phyloP scores from a whole-genome alignment of 345 rosid genomes.

The Combretum micranthum region DNA sequence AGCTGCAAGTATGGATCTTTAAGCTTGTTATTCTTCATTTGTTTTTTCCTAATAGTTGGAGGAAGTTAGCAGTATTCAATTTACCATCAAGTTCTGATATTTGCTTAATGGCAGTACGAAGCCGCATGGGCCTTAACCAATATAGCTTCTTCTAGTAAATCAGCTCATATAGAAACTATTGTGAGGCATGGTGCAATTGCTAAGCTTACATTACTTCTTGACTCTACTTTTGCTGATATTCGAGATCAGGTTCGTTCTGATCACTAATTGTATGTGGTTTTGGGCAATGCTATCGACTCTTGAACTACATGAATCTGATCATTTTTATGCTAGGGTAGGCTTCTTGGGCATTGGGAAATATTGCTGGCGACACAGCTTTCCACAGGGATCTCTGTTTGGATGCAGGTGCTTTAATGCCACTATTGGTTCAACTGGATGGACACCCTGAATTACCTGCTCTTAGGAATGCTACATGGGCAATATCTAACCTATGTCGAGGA shows the following conservation, averaged over 20 bases:
- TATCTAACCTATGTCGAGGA: constrained; percentile 42
- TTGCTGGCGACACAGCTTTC: constrained; percentile 41
- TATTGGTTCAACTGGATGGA: constrained; percentile 36
- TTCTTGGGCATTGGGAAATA: constrained; percentile 52
- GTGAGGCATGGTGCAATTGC: constrained; percentile 69
- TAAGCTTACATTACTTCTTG: constrained; percentile 58
- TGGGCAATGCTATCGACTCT: neutral
- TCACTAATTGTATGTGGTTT: neutral
- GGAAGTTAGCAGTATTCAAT: neutral
- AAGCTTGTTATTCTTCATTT: neutral
- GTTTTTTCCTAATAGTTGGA: neutral
- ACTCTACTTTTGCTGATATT: constrained; percentile 57
- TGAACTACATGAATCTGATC: neutral
- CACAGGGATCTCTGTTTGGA: constrained; percentile 45
- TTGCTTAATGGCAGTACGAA: constrained; percentile 40
- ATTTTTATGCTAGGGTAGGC: constrained; percentile 22
- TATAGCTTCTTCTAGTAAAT: constrained; percentile 60
- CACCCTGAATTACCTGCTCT: constrained; percentile 34
- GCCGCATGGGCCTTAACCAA: constrained; percentile 83
- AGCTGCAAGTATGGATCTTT: constrained; percentile 40
- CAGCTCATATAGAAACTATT: constrained; percentile 53
- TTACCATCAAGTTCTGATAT: neutral
- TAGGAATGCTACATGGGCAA: constrained; percentile 42
- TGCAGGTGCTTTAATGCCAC: constrained; percentile 35
- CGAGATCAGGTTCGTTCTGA: constrained; percentile 55